Evolutionary conservation across 306 rosid species (phyloP), one percentile per base, ranked within the genome.

Genomic region (Prunus fruticosa): DNA sequence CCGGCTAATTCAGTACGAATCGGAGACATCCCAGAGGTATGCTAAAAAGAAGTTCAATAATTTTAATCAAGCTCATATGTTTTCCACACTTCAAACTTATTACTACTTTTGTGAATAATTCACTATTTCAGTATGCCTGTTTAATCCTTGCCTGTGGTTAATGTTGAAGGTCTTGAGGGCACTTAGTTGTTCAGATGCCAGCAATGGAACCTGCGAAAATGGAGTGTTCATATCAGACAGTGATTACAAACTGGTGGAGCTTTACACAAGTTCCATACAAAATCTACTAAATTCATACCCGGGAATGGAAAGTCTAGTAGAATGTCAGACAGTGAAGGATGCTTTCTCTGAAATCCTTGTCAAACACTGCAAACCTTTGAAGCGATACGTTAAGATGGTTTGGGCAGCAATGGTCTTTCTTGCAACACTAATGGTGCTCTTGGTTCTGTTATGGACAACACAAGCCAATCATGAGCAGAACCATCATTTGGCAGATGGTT

Each of bases 1-100:
- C 78, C 92, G 2, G 75, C 84, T 4, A 69, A 77, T 72, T 34
- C 89, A 1, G 68, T 86, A 38, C 82, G 71, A 79, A 88, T 92
- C 32, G 93, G 88, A 74, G 92, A 89, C 72, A 83, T 90, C 84
- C 89, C 96, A 8, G 67, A 86, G 91, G 97, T 87, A 87, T 13
- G 54, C 13, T 7, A 67, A 1, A 30, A 66, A n/a, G 1, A 57
- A 49, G 34, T 41, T 7, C 11, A 18, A 54, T 32, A 3, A 41
- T 54, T 61, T 14, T 61, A 22, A 27, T 1, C n/a, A 20, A 14
- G 32, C 64, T 58, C 34, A 11, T 58, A 25, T 58, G 34, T 1
- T 58, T 23, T 2, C 11, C 32, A 58, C 23, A 14, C 25, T 58
- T 25, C 12, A 27, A 23, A 25, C 64, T 10, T 15, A 23, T 20